Evolutionary conservation across 305 asterid genomes (phyloP).

Genomic region (Plantago coronopus): DNA sequence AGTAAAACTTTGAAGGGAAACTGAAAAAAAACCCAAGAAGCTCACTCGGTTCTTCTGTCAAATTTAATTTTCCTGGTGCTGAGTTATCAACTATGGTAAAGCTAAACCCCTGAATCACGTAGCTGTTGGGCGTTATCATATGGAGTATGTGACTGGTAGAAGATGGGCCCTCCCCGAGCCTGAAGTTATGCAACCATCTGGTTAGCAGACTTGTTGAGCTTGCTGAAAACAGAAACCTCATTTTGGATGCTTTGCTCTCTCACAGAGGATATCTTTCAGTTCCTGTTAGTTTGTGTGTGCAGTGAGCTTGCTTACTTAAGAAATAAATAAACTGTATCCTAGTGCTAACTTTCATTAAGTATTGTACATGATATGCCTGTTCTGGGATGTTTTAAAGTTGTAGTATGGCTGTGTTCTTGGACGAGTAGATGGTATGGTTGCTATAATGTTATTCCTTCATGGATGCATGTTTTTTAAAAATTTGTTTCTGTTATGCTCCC

Average conservation of each 20-base stretch:
- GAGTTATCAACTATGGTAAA: conserved; percentile 2
- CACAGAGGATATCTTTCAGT: background rate
- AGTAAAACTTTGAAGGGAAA: background rate
- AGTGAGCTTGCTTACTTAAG: background rate
- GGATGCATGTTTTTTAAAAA: too few relatives aligned
- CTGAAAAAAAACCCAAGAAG: conserved; percentile 19
- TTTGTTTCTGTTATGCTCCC: too few relatives aligned
- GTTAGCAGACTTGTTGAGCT: background rate
- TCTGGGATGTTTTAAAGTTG: background rate
- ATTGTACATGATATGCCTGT: background rate
- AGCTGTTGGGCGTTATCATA: background rate
- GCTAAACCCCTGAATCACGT: background rate
- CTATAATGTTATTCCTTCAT: too few relatives aligned
- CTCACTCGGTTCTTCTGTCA: conserved; percentile 45
- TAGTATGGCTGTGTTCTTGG: too few relatives aligned
- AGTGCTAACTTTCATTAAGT: background rate
- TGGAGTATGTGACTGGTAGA: conserved; percentile 6
- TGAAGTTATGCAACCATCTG: conserved; percentile 1
- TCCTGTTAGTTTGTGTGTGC: background rate
- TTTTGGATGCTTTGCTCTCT: background rate
- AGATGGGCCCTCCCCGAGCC: background rate
- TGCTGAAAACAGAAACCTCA: background rate
- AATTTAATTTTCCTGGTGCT: conserved; percentile 13
- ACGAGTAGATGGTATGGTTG: too few relatives aligned
- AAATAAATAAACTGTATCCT: background rate